A percentile compares a stretch with the other conserved stretches of the same genome.
These are phyloP conservation scores for Leccinum subrobustum DNA, from an alignment of 1,284 basidiomycete genomes.

Conservation along the genomic window DNA sequence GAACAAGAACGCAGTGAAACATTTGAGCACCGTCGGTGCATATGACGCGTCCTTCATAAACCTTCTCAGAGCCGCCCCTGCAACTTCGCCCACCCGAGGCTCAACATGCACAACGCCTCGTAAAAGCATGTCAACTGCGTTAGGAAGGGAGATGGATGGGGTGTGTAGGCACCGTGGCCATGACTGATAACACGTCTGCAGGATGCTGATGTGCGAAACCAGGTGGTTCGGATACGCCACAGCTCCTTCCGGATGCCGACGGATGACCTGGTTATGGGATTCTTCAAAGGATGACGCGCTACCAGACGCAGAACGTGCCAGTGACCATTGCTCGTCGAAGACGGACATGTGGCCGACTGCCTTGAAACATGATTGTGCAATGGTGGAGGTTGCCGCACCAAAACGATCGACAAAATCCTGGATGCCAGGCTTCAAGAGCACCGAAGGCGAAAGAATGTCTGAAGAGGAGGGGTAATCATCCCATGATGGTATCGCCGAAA, in stretches of 20 bases:
- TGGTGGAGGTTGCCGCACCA: conserved; percentile 58
- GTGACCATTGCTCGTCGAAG: conserved; percentile 81
- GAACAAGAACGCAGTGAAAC: conserved; percentile 79
- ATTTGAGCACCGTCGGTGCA: conserved; percentile 62
- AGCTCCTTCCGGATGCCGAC: conserved; percentile 68
- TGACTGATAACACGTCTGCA: conserved; percentile 80
- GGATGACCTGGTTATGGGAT: conserved; percentile 57
- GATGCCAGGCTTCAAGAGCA: conserved; percentile 66
- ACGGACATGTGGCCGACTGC: conserved; percentile 76
- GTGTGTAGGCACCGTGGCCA: conserved; percentile 81
- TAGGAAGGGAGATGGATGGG: conserved; percentile 48
- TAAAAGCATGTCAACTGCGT: conserved; percentile 79
- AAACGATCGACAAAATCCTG: conserved; percentile 74
- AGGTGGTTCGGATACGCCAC: conserved; percentile 71
- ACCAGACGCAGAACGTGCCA: conserved; percentile 41
- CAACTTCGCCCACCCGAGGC: conserved; percentile 67
- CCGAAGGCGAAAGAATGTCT: conserved; percentile 52
- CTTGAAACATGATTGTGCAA: conserved; percentile 67
- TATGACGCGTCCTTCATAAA: conserved; percentile 66
- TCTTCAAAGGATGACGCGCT: conserved; percentile 66
- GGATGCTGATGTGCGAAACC: conserved; percentile 67
- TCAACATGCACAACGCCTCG: conserved; percentile 85
- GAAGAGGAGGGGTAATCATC: conserved; percentile 75
- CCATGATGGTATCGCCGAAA: conserved; percentile 55
- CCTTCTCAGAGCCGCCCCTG: conserved; percentile 68